These are phyloP conservation scores for Zizania latifolia DNA, from an alignment of 176 grass and related monocot species.

Conservation along the genomic window DNA sequence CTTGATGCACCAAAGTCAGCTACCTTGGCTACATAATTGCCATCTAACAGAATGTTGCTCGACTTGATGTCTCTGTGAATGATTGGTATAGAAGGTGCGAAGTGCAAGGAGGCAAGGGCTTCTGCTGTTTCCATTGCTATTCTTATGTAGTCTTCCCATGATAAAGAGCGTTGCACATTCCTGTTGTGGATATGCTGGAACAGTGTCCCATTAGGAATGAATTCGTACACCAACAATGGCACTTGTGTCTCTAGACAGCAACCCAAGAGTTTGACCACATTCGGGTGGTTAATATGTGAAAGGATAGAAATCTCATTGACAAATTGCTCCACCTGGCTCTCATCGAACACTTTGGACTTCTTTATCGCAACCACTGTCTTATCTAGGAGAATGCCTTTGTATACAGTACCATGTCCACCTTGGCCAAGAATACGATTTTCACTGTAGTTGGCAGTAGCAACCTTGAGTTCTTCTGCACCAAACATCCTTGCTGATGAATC, in stretches of 20 bases:
- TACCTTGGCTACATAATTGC: conserved; percentile 40
- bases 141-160: conserved; percentile 42
- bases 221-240: conserved; percentile 51
- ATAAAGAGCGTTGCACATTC: neutral
- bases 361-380: conserved; percentile 34
- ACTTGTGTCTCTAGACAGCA: conserved; percentile 47
- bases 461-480: conserved; percentile 36
- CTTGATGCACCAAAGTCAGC: conserved; percentile 57
- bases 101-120: conserved; percentile 43
- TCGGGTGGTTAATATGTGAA: conserved; percentile 31
- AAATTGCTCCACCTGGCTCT: conserved; percentile 50
- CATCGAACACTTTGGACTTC: conserved; percentile 48
- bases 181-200: conserved; percentile 39
- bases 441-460: conserved; percentile 31
- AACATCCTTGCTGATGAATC: conserved; percentile 31
- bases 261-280: conserved; percentile 52
- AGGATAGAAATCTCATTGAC: conserved; percentile 52
- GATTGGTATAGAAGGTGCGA: conserved; percentile 29
- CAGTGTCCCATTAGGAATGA: conserved; percentile 49
- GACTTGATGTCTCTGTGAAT: conserved; percentile 62
- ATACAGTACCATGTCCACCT: conserved; percentile 44
- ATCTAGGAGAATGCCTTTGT: conserved; percentile 37
- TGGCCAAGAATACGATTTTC: conserved; percentile 30
- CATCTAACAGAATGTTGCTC: conserved; percentile 46
- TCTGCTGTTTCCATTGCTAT: conserved; percentile 35